These are phyloP conservation scores for Psilocybe cubensis DNA, from an alignment of 768 basidiomycete genomes.

Conservation along the genomic window DNA sequence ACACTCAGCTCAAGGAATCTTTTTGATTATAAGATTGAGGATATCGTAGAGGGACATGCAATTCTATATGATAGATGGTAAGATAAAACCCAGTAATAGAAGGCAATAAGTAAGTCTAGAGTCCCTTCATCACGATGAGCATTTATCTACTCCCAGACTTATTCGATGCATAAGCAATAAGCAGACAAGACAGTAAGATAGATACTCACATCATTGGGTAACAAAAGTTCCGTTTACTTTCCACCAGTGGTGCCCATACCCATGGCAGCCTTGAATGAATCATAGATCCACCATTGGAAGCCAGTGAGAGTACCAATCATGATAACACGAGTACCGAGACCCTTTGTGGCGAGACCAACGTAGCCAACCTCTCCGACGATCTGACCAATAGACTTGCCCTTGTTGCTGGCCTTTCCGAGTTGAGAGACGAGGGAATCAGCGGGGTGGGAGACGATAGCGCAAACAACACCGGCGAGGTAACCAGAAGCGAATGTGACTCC, in stretches of 20 bases:
- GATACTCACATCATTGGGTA: slow-evolving; percentile 14
- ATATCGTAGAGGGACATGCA: slow-evolving; percentile 11
- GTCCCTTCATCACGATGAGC: slow-evolving; percentile 24
- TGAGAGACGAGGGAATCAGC: slow-evolving; percentile 93
- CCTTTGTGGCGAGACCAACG: slow-evolving; percentile 73
- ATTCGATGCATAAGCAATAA: not conserved
- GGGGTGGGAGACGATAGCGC: slow-evolving; percentile 95
- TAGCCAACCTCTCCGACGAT: slow-evolving; percentile 77
- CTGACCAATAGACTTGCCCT: slow-evolving; percentile 74
- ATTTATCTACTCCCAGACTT: slow-evolving; percentile 8
- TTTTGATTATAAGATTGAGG: slow-evolving; percentile 3
- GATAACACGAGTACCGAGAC: slow-evolving; percentile 84
- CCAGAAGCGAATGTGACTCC: slow-evolving; percentile 89
- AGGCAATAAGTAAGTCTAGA: slow-evolving; percentile 23
- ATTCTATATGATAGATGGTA: slow-evolving; percentile 19
- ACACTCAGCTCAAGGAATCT: not conserved
- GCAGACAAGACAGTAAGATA: not conserved
- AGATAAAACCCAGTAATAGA: slow-evolving; percentile 16
- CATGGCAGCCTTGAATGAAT: slow-evolving; percentile 82
- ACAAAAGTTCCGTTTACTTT: slow-evolving; percentile 53
- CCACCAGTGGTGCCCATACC: slow-evolving; percentile 89
- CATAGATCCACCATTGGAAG: slow-evolving; percentile 96
- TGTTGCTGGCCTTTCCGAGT: slow-evolving; percentile 89
- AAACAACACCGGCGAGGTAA: slow-evolving; percentile 94
- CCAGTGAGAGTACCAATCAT: slow-evolving; percentile 78